These are phyloP conservation scores for Botrytis medusae DNA, from an alignment of 2,329 filamentous ascomycete genomes.

Conservation along the genomic window DNA sequence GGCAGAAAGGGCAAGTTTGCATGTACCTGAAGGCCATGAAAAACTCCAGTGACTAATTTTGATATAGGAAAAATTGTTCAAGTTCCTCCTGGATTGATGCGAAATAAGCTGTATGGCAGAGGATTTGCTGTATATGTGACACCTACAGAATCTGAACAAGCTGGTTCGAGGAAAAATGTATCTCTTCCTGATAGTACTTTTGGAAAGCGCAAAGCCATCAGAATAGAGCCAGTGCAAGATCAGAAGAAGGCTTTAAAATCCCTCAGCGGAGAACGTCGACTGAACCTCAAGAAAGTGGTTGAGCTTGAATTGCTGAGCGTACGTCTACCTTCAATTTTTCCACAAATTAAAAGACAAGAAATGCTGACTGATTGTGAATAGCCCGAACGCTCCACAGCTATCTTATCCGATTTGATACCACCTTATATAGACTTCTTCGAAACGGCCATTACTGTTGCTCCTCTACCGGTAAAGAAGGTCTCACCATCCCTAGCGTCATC, in stretches of 20 bases:
- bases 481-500: constrained; percentile 35
- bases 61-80: constrained; percentile 52
- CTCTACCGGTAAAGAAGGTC: constrained; percentile 42
- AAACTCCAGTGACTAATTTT: constrained; percentile 7
- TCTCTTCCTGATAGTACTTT: constrained; percentile 29
- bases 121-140: constrained; percentile 54
- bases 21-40: neutral
- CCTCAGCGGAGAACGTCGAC: neutral
- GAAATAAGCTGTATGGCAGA: constrained; percentile 53
- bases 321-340: constrained; percentile 22
- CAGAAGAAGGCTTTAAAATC: neutral
- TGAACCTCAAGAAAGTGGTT: constrained; percentile 15
- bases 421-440: constrained; percentile 37
- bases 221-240: constrained; percentile 39
- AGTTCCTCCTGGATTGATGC: constrained; percentile 52
- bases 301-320: constrained; percentile 35
- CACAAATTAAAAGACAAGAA: constrained; percentile 9
- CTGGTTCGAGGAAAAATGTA: constrained; percentile 44
- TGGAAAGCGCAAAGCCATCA: constrained; percentile 42
- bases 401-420: constrained; percentile 34
- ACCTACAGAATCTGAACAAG: constrained; percentile 44
- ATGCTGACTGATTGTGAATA: constrained; percentile 28
- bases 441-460: constrained; percentile 38
- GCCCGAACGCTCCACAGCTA: constrained; percentile 32
- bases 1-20: constrained; percentile 46